Percentiles rank a stretch among this genome's conserved stretches.
Evolutionary conservation across 768 basidiomycete species (phyloP).

Genomic region (Rhizopogon vesiculosus): DNA sequence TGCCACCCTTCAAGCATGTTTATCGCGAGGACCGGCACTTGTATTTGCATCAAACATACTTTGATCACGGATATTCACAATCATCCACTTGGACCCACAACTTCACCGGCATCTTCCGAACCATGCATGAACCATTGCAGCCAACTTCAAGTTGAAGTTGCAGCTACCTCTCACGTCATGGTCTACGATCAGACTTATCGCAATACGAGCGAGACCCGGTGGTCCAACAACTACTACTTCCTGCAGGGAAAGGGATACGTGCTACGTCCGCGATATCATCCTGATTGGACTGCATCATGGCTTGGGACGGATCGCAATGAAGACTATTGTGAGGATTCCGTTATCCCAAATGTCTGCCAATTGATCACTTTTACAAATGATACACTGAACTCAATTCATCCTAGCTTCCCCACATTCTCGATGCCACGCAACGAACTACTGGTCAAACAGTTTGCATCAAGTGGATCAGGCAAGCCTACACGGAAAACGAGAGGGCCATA

Average conservation of each 20-base stretch:
- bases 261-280: slow-evolving; percentile 21
- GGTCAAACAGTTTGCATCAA: slow-evolving; percentile 13
- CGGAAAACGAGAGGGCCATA: not conserved
- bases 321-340: not conserved
- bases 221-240: slow-evolving; percentile 14
- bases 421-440: slow-evolving; percentile 4
- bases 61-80: not conserved
- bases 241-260: slow-evolving; percentile 15
- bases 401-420: slow-evolving; percentile 3
- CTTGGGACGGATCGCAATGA: not conserved
- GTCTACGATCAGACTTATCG: not conserved
- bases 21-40: not conserved
- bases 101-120: not conserved
- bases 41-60: not conserved
- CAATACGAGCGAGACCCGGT: slow-evolving; percentile 8
- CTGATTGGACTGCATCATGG: slow-evolving; percentile 29
- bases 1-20: not conserved
- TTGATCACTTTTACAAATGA: not conserved
- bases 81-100: not conserved
- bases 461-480: not conserved
- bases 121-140: not conserved
- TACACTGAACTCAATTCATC: not conserved
- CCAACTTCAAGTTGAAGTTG: not conserved
- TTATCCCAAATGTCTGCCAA: not conserved
- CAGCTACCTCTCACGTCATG: not conserved